Evolutionary conservation across 2,329 filamentous ascomycete species (phyloP), one percentile per base, ranked within the genome.

Genomic region (Nigrospora sphaerica): DNA sequence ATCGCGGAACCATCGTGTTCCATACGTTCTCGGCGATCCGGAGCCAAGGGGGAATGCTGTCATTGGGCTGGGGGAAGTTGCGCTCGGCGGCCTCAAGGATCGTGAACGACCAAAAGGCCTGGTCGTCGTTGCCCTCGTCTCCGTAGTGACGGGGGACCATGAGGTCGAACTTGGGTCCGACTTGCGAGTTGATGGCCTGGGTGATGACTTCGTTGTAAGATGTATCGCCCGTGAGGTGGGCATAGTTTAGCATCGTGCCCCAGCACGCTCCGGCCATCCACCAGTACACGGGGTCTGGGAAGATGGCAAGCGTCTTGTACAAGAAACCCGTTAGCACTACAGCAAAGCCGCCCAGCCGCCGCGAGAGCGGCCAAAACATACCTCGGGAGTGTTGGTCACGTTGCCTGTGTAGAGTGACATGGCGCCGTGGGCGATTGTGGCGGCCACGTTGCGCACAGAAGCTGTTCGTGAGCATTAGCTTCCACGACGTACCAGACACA

Each of bases 101-200:
- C 13, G 81, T 74, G 23, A 87, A 80, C 12, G 75, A 80, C 85
- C 85, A 89, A 60, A 88, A 88, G 32, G 80, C 81, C 59, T 88
- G 81, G 58, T 89, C 85, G 54, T 88, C 85, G 53, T 88, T 89
- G 45, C 85, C 84, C 61, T 85, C 78, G 49, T 80, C 75, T n/a
- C 71, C 70, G 12, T 65, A 64, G 52, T 83, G 77, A 46, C 66
- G 62, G 0, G 74, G 70, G 4, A 76, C 70, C 73, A 86, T 80
- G 57, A 75, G 85, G 63, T 87, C 73, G 48, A 73, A 69, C 10
- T 74, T 62, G 0, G 75, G 73, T 1, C 81, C 82, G 6, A 68
- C 74, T 60, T 78, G 81, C 23, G 72, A 77, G 6, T 79, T 61
- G 3, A 88, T 65, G 10, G 77, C 82, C 50, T 83, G 69, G 32